Conservation (phyloP, 257 asterid species). For the Asclepias syriaca region DNA sequence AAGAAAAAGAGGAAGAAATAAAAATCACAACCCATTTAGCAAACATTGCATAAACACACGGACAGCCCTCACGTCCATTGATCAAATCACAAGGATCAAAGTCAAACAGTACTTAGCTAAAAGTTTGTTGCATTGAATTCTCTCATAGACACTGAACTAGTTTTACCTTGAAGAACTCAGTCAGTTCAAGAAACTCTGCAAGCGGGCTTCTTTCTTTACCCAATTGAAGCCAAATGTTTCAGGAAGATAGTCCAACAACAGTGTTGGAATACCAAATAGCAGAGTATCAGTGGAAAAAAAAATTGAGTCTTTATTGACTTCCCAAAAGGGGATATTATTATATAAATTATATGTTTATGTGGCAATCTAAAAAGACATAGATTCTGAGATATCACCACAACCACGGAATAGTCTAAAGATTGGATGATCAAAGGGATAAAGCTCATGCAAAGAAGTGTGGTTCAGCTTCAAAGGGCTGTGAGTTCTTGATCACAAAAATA, state of each 20-base stretch:
- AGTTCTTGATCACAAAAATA: conserved; percentile 5
- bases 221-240: conserved; percentile 21
- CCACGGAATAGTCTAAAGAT: conserved; percentile 50
- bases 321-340: conserved; percentile 19
- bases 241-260: conserved; percentile 6
- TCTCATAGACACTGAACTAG: neutral
- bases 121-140: neutral
- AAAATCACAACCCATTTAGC: neutral
- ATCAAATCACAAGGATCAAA: neutral
- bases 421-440: conserved; percentile 44
- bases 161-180: conserved; percentile 10
- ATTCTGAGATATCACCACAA: conserved; percentile 29
- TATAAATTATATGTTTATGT: conserved; percentile 15
- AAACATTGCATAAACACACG: neutral
- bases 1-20: neutral
- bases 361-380: conserved; percentile 33
- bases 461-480: conserved; percentile 34
- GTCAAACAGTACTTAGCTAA: neutral
- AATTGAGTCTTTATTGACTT: neutral
- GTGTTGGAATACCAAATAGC: conserved; percentile 5
- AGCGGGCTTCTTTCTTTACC: conserved; percentile 27
- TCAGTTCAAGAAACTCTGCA: conserved; percentile 6
- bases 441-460: conserved; percentile 35
- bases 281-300: neutral
- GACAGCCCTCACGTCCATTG: neutral